Conservation (phyloP, 2,329 filamentous ascomycete species). For the Calonectria leucothoes region DNA sequence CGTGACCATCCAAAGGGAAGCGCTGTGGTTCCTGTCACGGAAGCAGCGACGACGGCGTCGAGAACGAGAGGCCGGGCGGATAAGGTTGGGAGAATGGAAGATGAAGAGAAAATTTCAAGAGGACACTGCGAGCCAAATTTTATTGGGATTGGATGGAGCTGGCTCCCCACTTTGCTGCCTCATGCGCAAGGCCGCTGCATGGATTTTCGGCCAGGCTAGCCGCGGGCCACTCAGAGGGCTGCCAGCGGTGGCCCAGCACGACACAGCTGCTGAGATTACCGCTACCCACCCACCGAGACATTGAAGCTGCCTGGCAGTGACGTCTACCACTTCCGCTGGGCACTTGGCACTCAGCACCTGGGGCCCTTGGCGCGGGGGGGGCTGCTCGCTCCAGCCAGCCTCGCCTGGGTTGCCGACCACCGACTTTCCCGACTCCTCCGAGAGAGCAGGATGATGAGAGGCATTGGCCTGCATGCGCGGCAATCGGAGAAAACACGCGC, state of each 20-base stretch:
- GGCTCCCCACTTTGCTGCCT: conserved; percentile 46
- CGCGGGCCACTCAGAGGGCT: conserved; percentile 3
- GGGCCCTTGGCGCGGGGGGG: neutral
- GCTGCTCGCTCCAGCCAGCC: no score
- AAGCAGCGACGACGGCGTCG: conserved; percentile 33
- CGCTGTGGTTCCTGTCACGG: conserved; percentile 30
- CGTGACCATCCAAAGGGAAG: conserved; percentile 41
- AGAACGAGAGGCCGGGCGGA: conserved; percentile 30
- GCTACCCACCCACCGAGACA: neutral
- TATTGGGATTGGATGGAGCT: conserved; percentile 40
- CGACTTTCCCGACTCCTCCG: conserved; percentile 17
- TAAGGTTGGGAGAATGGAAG: conserved; percentile 17
- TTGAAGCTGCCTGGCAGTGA: conserved; percentile 1
- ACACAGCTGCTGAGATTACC: neutral
- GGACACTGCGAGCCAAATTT: conserved; percentile 30
- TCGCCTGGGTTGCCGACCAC: no score
- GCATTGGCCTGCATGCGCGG: neutral
- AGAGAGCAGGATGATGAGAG: conserved; percentile 6
- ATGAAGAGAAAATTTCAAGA: conserved; percentile 24
- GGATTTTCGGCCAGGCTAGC: neutral
- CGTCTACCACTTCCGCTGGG: neutral
- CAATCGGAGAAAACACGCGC: neutral
- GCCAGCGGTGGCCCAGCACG: neutral
- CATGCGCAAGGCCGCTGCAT: conserved; percentile 38
- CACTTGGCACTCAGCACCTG: neutral